These are phyloP conservation scores for Chytriomyces sp. DNA, from an alignment of 192 early-diverging fungal species.

Conservation along the genomic window DNA sequence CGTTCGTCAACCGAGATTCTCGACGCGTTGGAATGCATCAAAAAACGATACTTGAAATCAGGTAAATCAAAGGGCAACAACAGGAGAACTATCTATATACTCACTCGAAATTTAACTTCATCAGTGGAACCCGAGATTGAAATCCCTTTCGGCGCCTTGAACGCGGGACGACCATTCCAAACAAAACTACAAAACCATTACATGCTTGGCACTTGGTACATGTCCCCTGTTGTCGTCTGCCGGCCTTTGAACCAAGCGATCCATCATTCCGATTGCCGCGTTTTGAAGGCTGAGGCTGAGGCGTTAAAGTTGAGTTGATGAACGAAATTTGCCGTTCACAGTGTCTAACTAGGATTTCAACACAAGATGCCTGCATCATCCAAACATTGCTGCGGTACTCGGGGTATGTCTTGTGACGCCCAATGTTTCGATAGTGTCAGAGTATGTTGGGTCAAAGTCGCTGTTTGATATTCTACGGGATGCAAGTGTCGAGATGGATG, in stretches of 20 bases:
- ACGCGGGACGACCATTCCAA: conserved; percentile 19
- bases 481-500: conserved; percentile 47
- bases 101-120: background rate
- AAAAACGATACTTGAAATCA: conserved; percentile 4
- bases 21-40: background rate
- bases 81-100: background rate
- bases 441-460: conserved; percentile 35
- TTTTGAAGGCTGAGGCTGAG: background rate
- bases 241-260: conserved; percentile 34
- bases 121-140: conserved; percentile 48
- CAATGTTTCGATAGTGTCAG: conserved; percentile 49
- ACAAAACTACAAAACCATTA: conserved; percentile 19
- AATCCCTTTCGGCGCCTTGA: conserved; percentile 38
- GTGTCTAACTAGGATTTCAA: conserved; percentile 10
- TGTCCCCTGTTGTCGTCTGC: conserved; percentile 43
- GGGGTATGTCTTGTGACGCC: conserved; percentile 45
- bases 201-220: conserved; percentile 46
- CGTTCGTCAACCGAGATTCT: background rate
- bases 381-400: conserved; percentile 40
- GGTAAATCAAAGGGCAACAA: background rate
- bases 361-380: conserved; percentile 29
- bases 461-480: conserved; percentile 44
- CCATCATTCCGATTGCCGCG: background rate
- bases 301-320: conserved; percentile 13
- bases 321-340: conserved; percentile 11